These are phyloP conservation scores for Pinus taeda DNA, from an alignment of 75 land plant species.

Conservation along the genomic window DNA sequence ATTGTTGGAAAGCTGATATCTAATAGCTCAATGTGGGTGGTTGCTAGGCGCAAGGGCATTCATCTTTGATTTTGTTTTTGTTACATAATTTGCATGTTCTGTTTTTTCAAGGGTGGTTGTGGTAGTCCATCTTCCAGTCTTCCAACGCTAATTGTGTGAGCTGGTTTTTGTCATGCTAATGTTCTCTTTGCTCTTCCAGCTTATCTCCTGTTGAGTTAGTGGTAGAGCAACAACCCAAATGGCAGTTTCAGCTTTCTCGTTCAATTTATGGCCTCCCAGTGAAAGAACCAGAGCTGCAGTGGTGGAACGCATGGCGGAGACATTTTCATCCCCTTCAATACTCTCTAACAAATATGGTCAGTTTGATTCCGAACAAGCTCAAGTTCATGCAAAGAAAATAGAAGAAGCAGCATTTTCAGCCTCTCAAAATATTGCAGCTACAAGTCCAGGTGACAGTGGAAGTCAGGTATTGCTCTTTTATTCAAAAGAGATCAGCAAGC, in stretches of 20 bases:
- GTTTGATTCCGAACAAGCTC: conserved; percentile 50
- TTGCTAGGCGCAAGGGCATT: too few species aligned
- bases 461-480: conserved; percentile 42
- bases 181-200: too few species aligned
- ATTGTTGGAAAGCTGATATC: too few species aligned
- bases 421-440: conserved; percentile 1
- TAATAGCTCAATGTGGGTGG: too few species aligned
- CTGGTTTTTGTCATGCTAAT: too few species aligned
- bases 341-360: conserved; percentile 65
- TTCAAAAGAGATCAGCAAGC: conserved; percentile 53
- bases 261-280: conserved; percentile 81
- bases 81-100: too few species aligned
- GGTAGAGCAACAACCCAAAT: not conserved
- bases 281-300: conserved; percentile 78
- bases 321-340: conserved; percentile 49
- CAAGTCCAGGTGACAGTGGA: conserved; percentile 26
- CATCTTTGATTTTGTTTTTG: too few species aligned
- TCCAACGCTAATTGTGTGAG: too few species aligned
- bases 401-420: conserved; percentile 65
- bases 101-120: too few species aligned
- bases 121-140: too few species aligned
- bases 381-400: conserved; percentile 32
- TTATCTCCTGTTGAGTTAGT: too few species aligned
- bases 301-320: conserved; percentile 55
- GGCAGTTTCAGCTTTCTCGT: conserved; percentile 1